phyloP scores from a whole-genome alignment of 495 filamentous ascomycete genomes.

The Talaromyces trachyspermus region DNA sequence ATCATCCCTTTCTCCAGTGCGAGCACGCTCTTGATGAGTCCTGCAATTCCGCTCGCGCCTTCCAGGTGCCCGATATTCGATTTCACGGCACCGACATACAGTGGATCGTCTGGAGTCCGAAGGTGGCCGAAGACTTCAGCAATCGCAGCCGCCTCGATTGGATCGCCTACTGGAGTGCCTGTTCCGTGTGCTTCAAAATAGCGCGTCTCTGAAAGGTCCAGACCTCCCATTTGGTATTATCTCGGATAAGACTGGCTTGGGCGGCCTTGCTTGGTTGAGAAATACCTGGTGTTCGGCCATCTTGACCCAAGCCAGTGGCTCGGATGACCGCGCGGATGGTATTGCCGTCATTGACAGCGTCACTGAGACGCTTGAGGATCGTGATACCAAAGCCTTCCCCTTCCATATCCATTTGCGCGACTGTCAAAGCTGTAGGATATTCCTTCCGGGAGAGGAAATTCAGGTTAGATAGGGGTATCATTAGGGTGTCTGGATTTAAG shows the following conservation, averaged over 20 bases:
- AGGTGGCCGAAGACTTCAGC: background rate
- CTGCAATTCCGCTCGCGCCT: constrained; percentile 43
- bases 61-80: constrained; percentile 38
- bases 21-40: constrained; percentile 43
- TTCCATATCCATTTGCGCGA: constrained; percentile 30
- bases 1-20: constrained; percentile 41
- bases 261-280: constrained; percentile 48
- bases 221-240: constrained; percentile 12
- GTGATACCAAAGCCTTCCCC: constrained; percentile 33
- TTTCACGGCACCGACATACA: constrained; percentile 12
- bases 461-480: constrained; percentile 8
- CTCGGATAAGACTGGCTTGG: constrained; percentile 43
- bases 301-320: constrained; percentile 20
- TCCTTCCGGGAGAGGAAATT: constrained; percentile 27
- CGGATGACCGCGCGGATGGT: constrained; percentile 36
- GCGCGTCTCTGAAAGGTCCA: constrained; percentile 10
- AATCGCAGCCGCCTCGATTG: constrained; percentile 10
- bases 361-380: constrained; percentile 24
- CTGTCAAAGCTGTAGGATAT: constrained; percentile 26
- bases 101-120: constrained; percentile 5
- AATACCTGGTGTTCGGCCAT: constrained; percentile 37
- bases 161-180: too few relatives aligned
- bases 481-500: constrained; percentile 17
- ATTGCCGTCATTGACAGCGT: constrained; percentile 32
- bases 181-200: constrained; percentile 32